A percentile compares a stretch with the other conserved stretches of the same genome.
These are phyloP conservation scores for Saccharum spontaneum DNA, from an alignment of 176 grass and related monocot species.

Conservation along the genomic window DNA sequence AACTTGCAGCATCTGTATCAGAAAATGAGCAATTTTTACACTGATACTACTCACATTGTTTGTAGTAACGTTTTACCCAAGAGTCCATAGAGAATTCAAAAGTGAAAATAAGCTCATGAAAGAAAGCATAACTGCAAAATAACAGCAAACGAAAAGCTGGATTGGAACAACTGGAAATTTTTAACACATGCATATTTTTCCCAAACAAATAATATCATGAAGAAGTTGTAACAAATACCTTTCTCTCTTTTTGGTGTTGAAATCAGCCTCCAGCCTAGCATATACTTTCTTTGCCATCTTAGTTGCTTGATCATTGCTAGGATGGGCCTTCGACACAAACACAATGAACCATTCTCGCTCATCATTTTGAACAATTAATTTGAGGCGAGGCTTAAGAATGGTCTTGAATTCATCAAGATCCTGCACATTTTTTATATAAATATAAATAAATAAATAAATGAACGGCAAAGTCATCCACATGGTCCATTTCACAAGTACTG, in stretches of 20 bases:
- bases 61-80: constrained; percentile 5
- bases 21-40: constrained; percentile 28
- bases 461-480: constrained; percentile 24
- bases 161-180: constrained; percentile 16
- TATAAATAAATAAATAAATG: background rate
- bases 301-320: constrained; percentile 84
- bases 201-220: background rate
- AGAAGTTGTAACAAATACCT: constrained; percentile 52
- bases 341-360: constrained; percentile 97
- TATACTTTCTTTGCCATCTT: constrained; percentile 99
- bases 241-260: constrained; percentile 94
- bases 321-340: constrained; percentile 89
- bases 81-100: constrained; percentile 19
- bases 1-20: constrained; percentile 92
- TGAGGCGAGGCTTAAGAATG: constrained; percentile 93
- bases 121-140: constrained; percentile 18
- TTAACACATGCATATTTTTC: constrained; percentile 13
- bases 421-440: constrained; percentile 39
- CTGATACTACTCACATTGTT: background rate
- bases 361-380: constrained; percentile 99
- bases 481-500: constrained; percentile 10
- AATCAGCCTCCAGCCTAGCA: constrained; percentile 88
- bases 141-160: background rate
- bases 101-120: background rate
- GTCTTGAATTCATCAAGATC: constrained; percentile 98